Base-by-base conservation (phyloP, 2,329 filamentous ascomycete genomes). In the Tolypocladium album region DNA sequence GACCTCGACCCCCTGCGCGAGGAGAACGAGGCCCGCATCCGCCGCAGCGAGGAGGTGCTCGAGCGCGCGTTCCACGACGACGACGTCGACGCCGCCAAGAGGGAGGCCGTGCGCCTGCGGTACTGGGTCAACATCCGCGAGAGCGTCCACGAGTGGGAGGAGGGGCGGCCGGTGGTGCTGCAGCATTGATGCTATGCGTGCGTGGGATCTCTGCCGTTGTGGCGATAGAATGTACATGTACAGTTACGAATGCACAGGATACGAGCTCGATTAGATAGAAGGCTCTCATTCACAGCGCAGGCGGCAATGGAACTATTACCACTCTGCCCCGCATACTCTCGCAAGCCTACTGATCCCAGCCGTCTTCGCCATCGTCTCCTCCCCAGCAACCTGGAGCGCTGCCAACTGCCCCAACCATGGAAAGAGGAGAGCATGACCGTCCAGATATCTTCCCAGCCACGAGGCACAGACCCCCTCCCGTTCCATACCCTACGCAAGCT, bases 101-200 rank as follows among this genome's bases (percentile, higher is more conserved):
- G 71, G 62, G 90, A 95, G 80, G 86, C 87, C 55, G 85, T 96
- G 1, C 80, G 83, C 72, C 74, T 97, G 76, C 80, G 91, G 72
- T 97, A 97, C 77, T 97, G 93, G 93, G 82, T 88, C 60, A 96
- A 92, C 74, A 87, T 97, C 62, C 82, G 85, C 63, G 88, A 95
- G 73, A 89, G 86, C 55, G 77, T 97, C 68, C 79, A 88, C 70
- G 84, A 87, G 63, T 97, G 93, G 92, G 91, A 96, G 79, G 84
- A 80, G 67, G 92, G 91, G 6, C 88, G 85, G 76, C 76, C 76
- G 8, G 70, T 81, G 59, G 78, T 83, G 53, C 66, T 86, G 65
- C 73, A 82, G 68, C 83, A 86, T 59, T 77, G 45, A 56, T 20
- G n/a, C n/a, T n/a, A n/a, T n/a, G n/a, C n/a, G n/a, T n/a, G n/a